phyloP scores from a whole-genome alignment of 2,329 filamentous ascomycete species.

The Trichoderma lentiforme region DNA sequence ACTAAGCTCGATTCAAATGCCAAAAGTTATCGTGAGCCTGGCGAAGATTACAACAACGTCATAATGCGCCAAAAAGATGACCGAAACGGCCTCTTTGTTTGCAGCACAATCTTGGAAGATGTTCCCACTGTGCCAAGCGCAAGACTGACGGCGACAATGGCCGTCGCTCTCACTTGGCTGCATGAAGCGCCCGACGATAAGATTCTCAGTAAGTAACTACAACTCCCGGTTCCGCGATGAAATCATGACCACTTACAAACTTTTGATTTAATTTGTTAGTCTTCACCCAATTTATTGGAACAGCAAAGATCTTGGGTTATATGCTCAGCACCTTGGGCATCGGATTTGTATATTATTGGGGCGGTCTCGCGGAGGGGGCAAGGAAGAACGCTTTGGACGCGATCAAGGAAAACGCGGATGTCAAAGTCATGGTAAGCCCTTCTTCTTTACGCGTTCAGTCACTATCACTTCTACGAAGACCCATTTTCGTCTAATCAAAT shows the following conservation, averaged over 20 bases:
- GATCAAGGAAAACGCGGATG: background rate
- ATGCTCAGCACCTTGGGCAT: background rate
- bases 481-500: background rate
- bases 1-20: background rate
- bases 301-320: background rate
- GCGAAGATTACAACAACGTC: constrained; percentile 25
- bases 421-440: background rate
- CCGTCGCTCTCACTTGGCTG: constrained; percentile 34
- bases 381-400: background rate
- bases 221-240: rapidly evolving
- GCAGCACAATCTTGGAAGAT: background rate
- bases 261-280: background rate
- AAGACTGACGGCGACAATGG: constrained; percentile 33
- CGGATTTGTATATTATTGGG: background rate
- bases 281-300: constrained; percentile 1
- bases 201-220: constrained; percentile 34
- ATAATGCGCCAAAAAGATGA: constrained; percentile 1
- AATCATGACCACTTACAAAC: no score
- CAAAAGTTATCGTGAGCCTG: constrained; percentile 20
- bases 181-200: constrained; percentile 34
- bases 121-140: constrained; percentile 27
- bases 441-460: background rate
- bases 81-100: background rate
- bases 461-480: no score
- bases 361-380: background rate